Evolutionary conservation across 2,329 filamentous ascomycete genomes (phyloP).

Genomic region (Pseudogymnoascus sp.): DNA sequence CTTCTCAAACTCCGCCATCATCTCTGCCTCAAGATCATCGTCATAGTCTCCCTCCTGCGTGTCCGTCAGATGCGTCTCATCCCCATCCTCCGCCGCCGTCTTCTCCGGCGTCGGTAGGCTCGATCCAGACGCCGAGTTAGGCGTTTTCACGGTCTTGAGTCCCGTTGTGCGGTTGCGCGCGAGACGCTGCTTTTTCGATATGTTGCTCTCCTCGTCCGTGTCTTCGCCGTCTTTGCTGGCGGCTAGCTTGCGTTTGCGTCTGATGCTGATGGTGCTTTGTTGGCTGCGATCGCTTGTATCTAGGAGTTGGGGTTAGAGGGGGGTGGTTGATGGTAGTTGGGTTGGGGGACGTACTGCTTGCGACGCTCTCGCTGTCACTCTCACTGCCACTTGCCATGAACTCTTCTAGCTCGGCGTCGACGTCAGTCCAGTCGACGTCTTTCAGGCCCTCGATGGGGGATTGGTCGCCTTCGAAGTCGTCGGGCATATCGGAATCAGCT

Average conservation of each 20-base stretch:
- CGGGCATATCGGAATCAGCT: slow-evolving; percentile 40
- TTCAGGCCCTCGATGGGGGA: slow-evolving; percentile 49
- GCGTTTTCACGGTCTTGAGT: slow-evolving; percentile 38
- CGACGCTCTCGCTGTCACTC: slow-evolving; percentile 25
- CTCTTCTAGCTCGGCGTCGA: slow-evolving; percentile 66
- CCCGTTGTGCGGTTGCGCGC: slow-evolving; percentile 39
- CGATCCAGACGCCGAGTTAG: slow-evolving; percentile 31
- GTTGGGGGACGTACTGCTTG: slow-evolving; percentile 3
- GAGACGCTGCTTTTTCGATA: slow-evolving; percentile 45
- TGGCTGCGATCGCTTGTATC: slow-evolving; percentile 14
- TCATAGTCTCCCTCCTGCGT: slow-evolving; percentile 38
- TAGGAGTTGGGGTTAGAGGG: not conserved
- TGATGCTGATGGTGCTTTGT: slow-evolving; percentile 12
- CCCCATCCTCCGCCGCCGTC: slow-evolving; percentile 38
- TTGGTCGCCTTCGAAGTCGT: slow-evolving; percentile 40
- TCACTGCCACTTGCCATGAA: slow-evolving; percentile 55
- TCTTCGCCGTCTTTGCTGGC: slow-evolving; percentile 38
- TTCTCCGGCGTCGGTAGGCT: slow-evolving; percentile 35
- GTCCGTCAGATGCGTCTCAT: slow-evolving; percentile 29
- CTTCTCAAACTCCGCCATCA: slow-evolving; percentile 37
- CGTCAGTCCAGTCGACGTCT: slow-evolving; percentile 52
- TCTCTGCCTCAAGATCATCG: slow-evolving; percentile 50
- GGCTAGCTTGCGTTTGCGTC: slow-evolving; percentile 19
- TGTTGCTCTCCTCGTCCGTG: slow-evolving; percentile 39
- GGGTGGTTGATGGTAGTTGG: not conserved